Evolutionary conservation across 495 filamentous ascomycete species (phyloP).

Genomic region (Penicillium desertorum): DNA sequence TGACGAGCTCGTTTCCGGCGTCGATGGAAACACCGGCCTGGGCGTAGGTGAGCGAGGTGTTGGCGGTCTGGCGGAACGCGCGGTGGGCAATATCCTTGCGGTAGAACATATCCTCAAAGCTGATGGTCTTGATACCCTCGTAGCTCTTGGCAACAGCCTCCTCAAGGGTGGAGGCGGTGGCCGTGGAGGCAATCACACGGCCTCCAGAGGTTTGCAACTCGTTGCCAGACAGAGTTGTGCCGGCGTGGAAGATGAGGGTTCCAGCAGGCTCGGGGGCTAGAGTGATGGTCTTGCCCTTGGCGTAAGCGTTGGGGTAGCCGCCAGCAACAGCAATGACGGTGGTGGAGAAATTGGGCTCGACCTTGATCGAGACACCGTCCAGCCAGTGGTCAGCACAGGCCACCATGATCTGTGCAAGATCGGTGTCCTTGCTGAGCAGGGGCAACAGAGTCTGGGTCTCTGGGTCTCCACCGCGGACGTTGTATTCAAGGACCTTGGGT

Average conservation of each 20-base stretch:
- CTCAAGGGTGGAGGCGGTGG: constrained; percentile 70
- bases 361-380: constrained; percentile 63
- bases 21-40: constrained; percentile 89
- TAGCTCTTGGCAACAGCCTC: constrained; percentile 85
- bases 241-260: constrained; percentile 88
- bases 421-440: constrained; percentile 73
- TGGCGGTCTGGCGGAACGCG: constrained; percentile 42
- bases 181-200: constrained; percentile 85
- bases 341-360: constrained; percentile 68
- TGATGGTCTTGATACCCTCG: constrained; percentile 69
- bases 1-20: constrained; percentile 84
- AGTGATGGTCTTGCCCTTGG: constrained; percentile 75
- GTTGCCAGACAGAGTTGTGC: constrained; percentile 64
- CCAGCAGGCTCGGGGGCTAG: constrained; percentile 48
- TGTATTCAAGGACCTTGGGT: constrained; percentile 92
- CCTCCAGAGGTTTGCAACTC: constrained; percentile 77
- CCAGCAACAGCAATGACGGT: constrained; percentile 93
- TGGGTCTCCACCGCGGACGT: constrained; percentile 93
- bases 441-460: constrained; percentile 92
- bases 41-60: constrained; percentile 81
- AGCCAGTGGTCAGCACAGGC: constrained; percentile 79
- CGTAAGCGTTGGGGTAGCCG: constrained; percentile 91
- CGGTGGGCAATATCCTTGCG: constrained; percentile 89
- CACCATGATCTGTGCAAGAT: constrained; percentile 87
- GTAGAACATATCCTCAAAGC: constrained; percentile 89